These are phyloP conservation scores for Tilletia indica DNA, from an alignment of 1,284 basidiomycete species.

Conservation along the genomic window DNA sequence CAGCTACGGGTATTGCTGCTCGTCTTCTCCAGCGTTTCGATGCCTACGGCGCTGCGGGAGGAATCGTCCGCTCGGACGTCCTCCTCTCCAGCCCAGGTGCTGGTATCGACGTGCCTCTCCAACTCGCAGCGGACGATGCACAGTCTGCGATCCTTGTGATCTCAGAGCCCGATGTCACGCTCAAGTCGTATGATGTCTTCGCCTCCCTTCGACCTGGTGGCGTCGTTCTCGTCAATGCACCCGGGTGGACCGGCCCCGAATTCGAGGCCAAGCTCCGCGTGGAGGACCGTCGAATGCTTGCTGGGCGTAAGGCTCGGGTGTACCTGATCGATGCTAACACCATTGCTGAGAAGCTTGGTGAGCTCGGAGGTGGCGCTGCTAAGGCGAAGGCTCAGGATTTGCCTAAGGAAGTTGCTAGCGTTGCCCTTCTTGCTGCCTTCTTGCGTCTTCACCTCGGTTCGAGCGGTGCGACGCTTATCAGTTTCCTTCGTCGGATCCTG, in stretches of 20 bases:
- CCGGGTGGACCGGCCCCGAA: constrained; percentile 49
- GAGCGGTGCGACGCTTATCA: constrained; percentile 29
- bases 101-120: constrained; percentile 40
- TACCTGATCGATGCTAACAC: constrained; percentile 43
- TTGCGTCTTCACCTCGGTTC: constrained; percentile 40
- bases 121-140: constrained; percentile 39
- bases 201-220: constrained; percentile 44
- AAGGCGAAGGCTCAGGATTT: constrained; percentile 38
- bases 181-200: constrained; percentile 47
- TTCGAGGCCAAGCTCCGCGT: constrained; percentile 46
- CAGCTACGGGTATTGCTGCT: constrained; percentile 31
- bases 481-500: constrained; percentile 37
- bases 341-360: constrained; percentile 44
- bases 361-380: constrained; percentile 36
- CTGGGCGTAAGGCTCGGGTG: constrained; percentile 41
- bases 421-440: constrained; percentile 43
- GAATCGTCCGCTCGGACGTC: constrained; percentile 49
- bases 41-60: constrained; percentile 46
- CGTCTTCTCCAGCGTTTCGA: constrained; percentile 51
- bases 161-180: constrained; percentile 41
- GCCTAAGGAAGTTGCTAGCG: constrained; percentile 43
- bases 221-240: constrained; percentile 48
- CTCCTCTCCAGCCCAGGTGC: constrained; percentile 38
- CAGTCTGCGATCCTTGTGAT: constrained; percentile 44
- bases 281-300: constrained; percentile 47